phyloP scores from a whole-genome alignment of 2,329 filamentous ascomycete genomes.

The Botryotinia calthae region DNA sequence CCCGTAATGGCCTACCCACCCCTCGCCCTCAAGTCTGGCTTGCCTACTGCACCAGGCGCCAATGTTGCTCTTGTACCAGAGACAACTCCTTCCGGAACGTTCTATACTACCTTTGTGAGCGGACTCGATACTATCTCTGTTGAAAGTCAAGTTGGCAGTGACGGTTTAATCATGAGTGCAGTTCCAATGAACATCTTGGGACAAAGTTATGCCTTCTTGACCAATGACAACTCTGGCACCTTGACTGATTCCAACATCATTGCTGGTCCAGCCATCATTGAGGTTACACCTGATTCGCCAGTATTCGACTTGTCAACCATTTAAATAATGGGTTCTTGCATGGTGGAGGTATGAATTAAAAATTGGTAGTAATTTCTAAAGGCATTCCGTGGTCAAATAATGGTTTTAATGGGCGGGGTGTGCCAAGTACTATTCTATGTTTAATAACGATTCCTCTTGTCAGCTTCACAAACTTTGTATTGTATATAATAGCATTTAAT shows the following conservation, averaged over 20 bases:
- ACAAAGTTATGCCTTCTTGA: constrained; percentile 44
- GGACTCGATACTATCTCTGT: constrained; percentile 39
- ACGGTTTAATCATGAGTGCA: constrained; percentile 32
- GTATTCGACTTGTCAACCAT: constrained; percentile 31
- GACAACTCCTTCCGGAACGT: constrained; percentile 29
- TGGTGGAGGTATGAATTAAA: background rate
- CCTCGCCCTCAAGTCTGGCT: constrained; percentile 40
- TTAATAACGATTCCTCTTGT: background rate
- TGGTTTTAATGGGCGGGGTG: background rate
- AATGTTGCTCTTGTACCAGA: constrained; percentile 33
- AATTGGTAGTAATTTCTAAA: no score
- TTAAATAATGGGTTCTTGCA: background rate
- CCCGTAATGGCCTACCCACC: constrained; percentile 60
- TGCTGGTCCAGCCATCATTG: constrained; percentile 41
- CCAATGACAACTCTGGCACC: constrained; percentile 39
- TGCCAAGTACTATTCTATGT: background rate
- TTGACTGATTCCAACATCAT: constrained; percentile 42
- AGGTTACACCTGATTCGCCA: constrained; percentile 36
- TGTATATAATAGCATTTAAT: background rate
- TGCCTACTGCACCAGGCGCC: constrained; percentile 29
- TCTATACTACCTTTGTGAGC: constrained; percentile 41
- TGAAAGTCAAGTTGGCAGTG: constrained; percentile 35
- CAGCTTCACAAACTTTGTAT: background rate
- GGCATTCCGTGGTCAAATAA: background rate
- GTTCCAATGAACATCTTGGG: constrained; percentile 40